Conservation (phyloP, 1,284 basidiomycete genomes). For the Ustilago xerochloae region DNA sequence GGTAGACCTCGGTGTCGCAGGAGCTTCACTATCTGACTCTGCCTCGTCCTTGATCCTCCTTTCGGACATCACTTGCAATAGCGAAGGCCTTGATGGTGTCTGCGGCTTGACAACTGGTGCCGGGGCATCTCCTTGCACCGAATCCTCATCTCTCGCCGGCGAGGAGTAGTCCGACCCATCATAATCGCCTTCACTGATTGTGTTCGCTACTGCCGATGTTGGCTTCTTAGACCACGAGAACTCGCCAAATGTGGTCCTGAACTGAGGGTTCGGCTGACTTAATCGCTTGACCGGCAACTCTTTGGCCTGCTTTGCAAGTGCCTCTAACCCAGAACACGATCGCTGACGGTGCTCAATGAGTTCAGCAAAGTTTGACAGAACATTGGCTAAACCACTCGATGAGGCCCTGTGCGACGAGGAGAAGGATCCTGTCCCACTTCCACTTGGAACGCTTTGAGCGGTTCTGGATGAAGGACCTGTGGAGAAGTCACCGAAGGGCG, state of each 20-base stretch:
- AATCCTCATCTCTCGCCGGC: neutral
- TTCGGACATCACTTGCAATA: constrained; percentile 21
- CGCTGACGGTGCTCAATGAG: constrained; percentile 48
- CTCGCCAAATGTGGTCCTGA: constrained; percentile 39
- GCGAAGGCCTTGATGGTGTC: constrained; percentile 2
- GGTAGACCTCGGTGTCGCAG: constrained; percentile 25
- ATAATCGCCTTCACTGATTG: constrained; percentile 13
- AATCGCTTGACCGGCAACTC: constrained; percentile 43
- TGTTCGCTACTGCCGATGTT: neutral
- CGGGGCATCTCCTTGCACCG: neutral
- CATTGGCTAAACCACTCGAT: constrained; percentile 31
- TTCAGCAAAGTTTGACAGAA: constrained; percentile 46
- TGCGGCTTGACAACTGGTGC: neutral
- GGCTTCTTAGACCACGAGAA: constrained; percentile 29
- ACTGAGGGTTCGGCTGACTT: constrained; percentile 45
- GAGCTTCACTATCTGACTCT: constrained; percentile 13
- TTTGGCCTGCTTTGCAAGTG: constrained; percentile 40
- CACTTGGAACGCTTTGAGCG: constrained; percentile 20
- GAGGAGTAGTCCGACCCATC: constrained; percentile 18
- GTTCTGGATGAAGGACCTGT: constrained; percentile 1
- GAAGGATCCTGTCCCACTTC: no score
- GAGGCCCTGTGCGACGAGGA: constrained; percentile 32
- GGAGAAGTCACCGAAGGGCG: constrained; percentile 25
- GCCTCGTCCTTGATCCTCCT: constrained; percentile 21
- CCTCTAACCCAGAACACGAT: constrained; percentile 44